phyloP scores from a whole-genome alignment of 768 basidiomycete species.

The Pholiota microspora region DNA sequence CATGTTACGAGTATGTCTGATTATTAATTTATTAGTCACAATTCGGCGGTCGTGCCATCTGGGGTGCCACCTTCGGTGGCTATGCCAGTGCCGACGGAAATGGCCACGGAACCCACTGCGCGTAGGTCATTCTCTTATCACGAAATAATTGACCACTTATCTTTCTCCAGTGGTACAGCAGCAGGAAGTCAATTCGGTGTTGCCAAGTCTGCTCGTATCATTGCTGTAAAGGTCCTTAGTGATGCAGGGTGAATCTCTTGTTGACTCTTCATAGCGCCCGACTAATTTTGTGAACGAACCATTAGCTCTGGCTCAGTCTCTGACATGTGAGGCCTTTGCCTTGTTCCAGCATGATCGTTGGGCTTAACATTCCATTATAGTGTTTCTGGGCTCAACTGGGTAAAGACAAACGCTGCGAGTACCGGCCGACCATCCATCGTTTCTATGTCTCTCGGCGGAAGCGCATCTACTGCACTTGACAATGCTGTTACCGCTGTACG shows the following conservation, averaged over 20 bases:
- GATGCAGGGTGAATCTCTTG: conserved; percentile 22
- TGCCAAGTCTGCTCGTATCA: conserved; percentile 27
- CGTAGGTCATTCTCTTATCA: conserved; percentile 21
- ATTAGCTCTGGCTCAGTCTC: background rate
- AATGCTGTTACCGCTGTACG: conserved; percentile 27
- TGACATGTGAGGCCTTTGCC: conserved; percentile 12
- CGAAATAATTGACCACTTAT: background rate
- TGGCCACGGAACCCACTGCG: conserved; percentile 41
- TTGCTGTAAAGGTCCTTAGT: conserved; percentile 42
- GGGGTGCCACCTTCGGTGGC: conserved; percentile 35
- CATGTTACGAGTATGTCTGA: background rate
- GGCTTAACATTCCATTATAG: conserved; percentile 10
- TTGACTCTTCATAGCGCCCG: too few relatives aligned
- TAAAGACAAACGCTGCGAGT: conserved; percentile 15
- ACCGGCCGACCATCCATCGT: conserved; percentile 30
- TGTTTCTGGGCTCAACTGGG: conserved; percentile 33
- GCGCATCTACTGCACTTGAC: conserved; percentile 26
- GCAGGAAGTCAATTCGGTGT: conserved; percentile 34
- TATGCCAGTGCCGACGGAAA: conserved; percentile 31
- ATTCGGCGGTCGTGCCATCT: conserved; percentile 41
- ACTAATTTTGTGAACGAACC: too few relatives aligned
- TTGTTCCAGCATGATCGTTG: background rate
- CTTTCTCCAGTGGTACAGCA: conserved; percentile 26
- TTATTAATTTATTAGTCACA: conserved; percentile 20
- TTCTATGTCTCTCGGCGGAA: conserved; percentile 36